Evolutionary conservation across 805 yeast genomes (phyloP).

Genomic region (Wickerhamiella vanderwaltii): DNA sequence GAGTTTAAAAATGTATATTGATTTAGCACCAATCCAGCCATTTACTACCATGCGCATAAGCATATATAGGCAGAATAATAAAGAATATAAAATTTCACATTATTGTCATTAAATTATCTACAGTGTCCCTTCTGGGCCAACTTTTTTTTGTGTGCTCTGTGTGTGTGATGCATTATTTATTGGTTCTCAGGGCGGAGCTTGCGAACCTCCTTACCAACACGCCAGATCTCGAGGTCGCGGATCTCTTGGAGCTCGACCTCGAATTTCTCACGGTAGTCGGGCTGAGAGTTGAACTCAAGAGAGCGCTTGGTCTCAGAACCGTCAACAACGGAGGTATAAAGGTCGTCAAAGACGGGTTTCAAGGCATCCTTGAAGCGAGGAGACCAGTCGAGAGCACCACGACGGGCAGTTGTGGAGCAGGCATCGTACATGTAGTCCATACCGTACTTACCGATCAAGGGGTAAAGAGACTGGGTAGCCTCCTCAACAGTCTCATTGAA

Average conservation of each 20-base stretch:
- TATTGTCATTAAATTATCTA: slow-evolving; percentile 2
- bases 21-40: no score
- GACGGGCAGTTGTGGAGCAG: slow-evolving; percentile 99
- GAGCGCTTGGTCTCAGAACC: slow-evolving; percentile 98
- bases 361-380: slow-evolving; percentile 97
- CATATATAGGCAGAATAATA: no score
- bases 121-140: slow-evolving; percentile 10
- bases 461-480: slow-evolving; percentile 98
- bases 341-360: slow-evolving; percentile 95
- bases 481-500: slow-evolving; percentile 99
- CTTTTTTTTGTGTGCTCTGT: neutral
- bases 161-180: slow-evolving; percentile 37
- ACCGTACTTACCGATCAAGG: slow-evolving; percentile 97
- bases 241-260: slow-evolving; percentile 86
- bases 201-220: slow-evolving; percentile 98
- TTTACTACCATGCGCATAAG: no score
- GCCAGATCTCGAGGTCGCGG: slow-evolving; percentile 99
- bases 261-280: slow-evolving; percentile 93
- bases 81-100: no score
- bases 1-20: slow-evolving; percentile 18
- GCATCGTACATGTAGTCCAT: slow-evolving; percentile 99
- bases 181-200: slow-evolving; percentile 99
- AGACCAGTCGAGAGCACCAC: slow-evolving; percentile 99
- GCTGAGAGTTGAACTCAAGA: slow-evolving; percentile 93
- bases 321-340: slow-evolving; percentile 87